Evolutionary conservation across 495 filamentous ascomycete species (phyloP).

Genomic region (Penicillium canariense): DNA sequence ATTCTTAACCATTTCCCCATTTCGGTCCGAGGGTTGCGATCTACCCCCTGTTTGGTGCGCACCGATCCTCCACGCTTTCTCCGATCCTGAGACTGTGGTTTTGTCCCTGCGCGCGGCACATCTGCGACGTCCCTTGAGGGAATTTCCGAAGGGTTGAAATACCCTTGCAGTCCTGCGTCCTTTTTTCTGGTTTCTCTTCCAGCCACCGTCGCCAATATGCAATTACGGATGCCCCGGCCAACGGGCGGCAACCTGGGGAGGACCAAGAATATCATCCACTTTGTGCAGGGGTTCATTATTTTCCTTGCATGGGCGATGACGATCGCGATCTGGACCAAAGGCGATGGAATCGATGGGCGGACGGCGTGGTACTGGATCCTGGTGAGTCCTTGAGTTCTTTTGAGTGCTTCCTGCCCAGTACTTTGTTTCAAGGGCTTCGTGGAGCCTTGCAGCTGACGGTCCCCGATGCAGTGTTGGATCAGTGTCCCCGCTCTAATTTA

Average conservation of each 20-base stretch:
- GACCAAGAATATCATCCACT: slow-evolving; percentile 50
- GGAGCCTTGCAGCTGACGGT: slow-evolving; percentile 18
- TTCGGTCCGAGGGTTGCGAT: not conserved
- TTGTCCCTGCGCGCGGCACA: slow-evolving; percentile 3
- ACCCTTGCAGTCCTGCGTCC: slow-evolving; percentile 24
- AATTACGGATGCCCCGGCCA: slow-evolving; percentile 30
- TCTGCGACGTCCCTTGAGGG: slow-evolving; percentile 8
- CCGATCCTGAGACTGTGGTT: not conserved
- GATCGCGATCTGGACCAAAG: slow-evolving; percentile 68
- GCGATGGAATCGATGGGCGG: slow-evolving; percentile 61
- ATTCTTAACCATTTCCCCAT: not conserved
- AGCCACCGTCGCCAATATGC: slow-evolving; percentile 23
- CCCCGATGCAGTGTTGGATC: slow-evolving; percentile 68
- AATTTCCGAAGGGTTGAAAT: slow-evolving; percentile 16
- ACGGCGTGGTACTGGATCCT: slow-evolving; percentile 74
- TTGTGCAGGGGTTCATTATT: slow-evolving; percentile 60
- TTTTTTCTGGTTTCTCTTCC: not conserved
- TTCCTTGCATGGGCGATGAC: slow-evolving; percentile 71
- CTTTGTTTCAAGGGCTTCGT: not conserved
- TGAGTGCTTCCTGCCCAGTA: not conserved
- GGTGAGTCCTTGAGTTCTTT: slow-evolving; percentile 60
- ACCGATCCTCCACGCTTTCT: no score
- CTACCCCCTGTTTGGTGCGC: not conserved
- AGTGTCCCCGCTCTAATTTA: slow-evolving; percentile 81
- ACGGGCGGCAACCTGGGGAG: slow-evolving; percentile 40